Evolutionary conservation across 2,329 filamentous ascomycete genomes (phyloP).

Genomic region (Nothopassalora personata): DNA sequence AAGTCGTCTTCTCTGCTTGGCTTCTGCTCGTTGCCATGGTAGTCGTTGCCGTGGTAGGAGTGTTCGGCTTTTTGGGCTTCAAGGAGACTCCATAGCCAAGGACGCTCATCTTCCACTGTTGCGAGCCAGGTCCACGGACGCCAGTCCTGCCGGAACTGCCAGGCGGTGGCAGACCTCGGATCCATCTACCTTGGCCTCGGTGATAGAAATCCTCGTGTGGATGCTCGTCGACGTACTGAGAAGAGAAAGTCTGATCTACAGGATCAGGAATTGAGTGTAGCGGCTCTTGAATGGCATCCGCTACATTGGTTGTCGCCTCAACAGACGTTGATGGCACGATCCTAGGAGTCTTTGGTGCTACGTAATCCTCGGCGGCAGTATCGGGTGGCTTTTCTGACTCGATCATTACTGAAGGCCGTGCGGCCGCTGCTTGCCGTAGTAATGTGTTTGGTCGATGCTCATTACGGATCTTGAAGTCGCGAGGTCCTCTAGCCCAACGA

Average conservation of each 20-base stretch:
- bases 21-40: not conserved
- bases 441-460: not conserved
- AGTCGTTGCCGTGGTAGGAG: not conserved
- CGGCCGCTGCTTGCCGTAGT: not conserved
- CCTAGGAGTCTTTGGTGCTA: not conserved
- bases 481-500: slow-evolving; percentile 6
- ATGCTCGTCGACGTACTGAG: slow-evolving; percentile 16
- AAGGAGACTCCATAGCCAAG: not conserved
- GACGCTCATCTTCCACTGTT: slow-evolving; percentile 1
- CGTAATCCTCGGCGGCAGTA: not conserved
- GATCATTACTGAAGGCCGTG: not conserved
- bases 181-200: slow-evolving; percentile 24
- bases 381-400: not conserved
- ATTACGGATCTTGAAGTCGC: not conserved
- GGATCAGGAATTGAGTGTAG: not conserved
- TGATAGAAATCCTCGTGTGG: slow-evolving; percentile 26
- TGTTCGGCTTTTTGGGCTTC: not conserved
- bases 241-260: not conserved
- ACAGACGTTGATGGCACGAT: not conserved
- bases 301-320: not conserved
- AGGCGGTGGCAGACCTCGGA: slow-evolving; percentile 24
- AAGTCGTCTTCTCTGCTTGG: not conserved
- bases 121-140: slow-evolving; percentile 25
- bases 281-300: not conserved
- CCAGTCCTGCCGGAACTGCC: slow-evolving; percentile 25